These are phyloP conservation scores for Parastagonospora avenae DNA, from an alignment of 2,329 filamentous ascomycete species.

Conservation along the genomic window DNA sequence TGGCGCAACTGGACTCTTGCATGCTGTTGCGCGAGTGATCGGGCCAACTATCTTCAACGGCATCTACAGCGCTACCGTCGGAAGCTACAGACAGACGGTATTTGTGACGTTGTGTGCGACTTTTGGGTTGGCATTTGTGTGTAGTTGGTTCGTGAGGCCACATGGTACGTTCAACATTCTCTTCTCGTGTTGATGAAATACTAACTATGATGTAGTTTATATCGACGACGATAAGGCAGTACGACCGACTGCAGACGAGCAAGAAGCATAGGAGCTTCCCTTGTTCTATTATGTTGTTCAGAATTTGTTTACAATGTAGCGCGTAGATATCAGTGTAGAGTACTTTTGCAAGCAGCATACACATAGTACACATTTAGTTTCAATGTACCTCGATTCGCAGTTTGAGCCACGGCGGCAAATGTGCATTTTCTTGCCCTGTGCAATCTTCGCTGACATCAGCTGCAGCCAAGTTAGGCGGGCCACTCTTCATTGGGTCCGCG, in stretches of 20 bases:
- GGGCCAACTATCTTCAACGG: conserved; percentile 84
- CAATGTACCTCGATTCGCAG: too few relatives aligned
- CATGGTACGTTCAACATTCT: conserved; percentile 64
- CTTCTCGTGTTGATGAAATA: not conserved
- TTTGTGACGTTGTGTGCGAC: conserved; percentile 74
- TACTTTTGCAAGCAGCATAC: too few relatives aligned
- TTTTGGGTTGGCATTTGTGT: conserved; percentile 69
- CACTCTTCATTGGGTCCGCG: too few relatives aligned
- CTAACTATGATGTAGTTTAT: conserved; percentile 9
- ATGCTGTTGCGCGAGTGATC: conserved; percentile 78
- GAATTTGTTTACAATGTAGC: too few relatives aligned
- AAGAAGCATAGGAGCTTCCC: too few relatives aligned
- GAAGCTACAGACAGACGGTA: conserved; percentile 76
- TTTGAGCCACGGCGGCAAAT: too few relatives aligned
- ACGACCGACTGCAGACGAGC: too few relatives aligned
- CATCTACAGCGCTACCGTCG: conserved; percentile 82
- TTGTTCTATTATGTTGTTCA: too few relatives aligned
- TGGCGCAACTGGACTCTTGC: conserved; percentile 83
- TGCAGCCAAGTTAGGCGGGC: too few relatives aligned
- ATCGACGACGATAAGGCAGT: conserved; percentile 9
- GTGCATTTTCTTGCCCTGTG: too few relatives aligned
- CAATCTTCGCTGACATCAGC: too few relatives aligned
- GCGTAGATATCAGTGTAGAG: not conserved
- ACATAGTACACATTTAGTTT: too few relatives aligned
- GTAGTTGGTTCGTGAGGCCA: conserved; percentile 73